Conservation (phyloP, 768 basidiomycete species). For the Suillus alpinus region DNA sequence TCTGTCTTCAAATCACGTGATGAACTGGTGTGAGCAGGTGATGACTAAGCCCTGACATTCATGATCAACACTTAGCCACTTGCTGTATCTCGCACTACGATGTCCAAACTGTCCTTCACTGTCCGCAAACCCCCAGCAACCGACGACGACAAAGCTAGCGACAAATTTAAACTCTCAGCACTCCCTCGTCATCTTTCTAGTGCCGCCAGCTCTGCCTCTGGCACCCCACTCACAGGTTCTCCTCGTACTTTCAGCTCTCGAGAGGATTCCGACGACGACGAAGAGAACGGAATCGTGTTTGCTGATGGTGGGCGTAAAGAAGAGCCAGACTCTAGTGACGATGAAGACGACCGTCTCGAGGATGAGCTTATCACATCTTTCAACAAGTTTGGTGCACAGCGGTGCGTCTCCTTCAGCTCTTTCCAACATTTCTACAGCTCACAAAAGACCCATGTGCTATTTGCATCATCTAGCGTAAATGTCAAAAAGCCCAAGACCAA, state of each 20-base stretch:
- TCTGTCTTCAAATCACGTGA: too few relatives aligned
- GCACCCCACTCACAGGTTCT: slow-evolving; percentile 58
- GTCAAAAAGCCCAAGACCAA: slow-evolving; percentile 37
- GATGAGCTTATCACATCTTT: slow-evolving; percentile 75
- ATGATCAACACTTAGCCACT: not conserved
- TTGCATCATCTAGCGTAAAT: slow-evolving; percentile 35
- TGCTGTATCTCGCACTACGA: not conserved
- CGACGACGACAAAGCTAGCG: slow-evolving; percentile 62
- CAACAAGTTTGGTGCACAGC: slow-evolving; percentile 72
- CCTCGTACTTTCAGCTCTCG: slow-evolving; percentile 34
- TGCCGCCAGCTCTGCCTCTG: slow-evolving; percentile 39
- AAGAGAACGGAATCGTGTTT: slow-evolving; percentile 24
- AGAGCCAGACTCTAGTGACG: slow-evolving; percentile 52
- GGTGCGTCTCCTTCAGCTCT: slow-evolving; percentile 60
- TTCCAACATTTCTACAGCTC: slow-evolving; percentile 62
- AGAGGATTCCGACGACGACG: slow-evolving; percentile 27
- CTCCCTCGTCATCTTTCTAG: slow-evolving; percentile 56
- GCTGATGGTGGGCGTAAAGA: slow-evolving; percentile 22
- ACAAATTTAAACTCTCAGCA: slow-evolving; percentile 54
- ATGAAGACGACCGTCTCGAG: slow-evolving; percentile 47
- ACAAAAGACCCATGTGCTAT: slow-evolving; percentile 45
- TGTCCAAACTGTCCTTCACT: slow-evolving; percentile 74
- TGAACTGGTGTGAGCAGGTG: not conserved
- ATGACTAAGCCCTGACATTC: not conserved
- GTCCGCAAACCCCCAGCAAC: slow-evolving; percentile 73